Conservation (phyloP, 148 eudicot genomes). For the Cornus controversa region DNA sequence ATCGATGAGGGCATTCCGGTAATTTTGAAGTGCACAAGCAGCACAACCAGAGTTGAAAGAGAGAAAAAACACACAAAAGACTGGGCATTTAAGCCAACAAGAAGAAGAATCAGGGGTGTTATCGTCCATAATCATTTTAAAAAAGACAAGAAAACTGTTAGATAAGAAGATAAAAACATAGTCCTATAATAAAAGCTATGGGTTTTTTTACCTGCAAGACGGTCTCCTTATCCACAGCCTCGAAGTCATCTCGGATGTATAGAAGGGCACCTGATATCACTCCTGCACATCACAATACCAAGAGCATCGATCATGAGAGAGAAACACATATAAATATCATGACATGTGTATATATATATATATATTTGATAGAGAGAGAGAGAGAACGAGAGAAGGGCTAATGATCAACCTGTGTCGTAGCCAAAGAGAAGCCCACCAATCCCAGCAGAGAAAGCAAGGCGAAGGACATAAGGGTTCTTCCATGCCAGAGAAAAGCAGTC, state of each 20-base stretch:
- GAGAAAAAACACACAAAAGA: background rate
- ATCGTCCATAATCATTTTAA: background rate
- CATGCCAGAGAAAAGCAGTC: constrained; percentile 58
- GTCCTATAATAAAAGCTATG: background rate
- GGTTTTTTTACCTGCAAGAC: constrained; percentile 46
- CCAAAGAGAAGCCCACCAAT: constrained; percentile 82
- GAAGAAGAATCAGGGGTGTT: background rate
- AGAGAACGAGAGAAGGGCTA: background rate
- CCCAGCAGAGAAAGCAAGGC: constrained; percentile 80
- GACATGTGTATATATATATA: too few species aligned
- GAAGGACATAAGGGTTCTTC: constrained; percentile 63
- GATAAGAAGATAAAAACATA: background rate
- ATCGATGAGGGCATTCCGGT: background rate
- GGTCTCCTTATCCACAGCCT: constrained; percentile 55
- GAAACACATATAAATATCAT: background rate
- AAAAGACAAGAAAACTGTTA: background rate
- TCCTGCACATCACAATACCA: constrained; percentile 27
- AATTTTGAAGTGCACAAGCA: too few species aligned
- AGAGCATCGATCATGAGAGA: background rate
- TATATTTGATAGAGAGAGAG: background rate
- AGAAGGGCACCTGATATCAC: constrained; percentile 70
- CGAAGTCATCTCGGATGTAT: constrained; percentile 61
- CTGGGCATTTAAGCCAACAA: background rate
- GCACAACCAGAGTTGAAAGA: too few species aligned
- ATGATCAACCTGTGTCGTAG: constrained; percentile 53